Evolutionary conservation across 2,329 filamentous ascomycete species (phyloP), one percentile per base, ranked within the genome.

Genomic region (Venturia aucupariae): DNA sequence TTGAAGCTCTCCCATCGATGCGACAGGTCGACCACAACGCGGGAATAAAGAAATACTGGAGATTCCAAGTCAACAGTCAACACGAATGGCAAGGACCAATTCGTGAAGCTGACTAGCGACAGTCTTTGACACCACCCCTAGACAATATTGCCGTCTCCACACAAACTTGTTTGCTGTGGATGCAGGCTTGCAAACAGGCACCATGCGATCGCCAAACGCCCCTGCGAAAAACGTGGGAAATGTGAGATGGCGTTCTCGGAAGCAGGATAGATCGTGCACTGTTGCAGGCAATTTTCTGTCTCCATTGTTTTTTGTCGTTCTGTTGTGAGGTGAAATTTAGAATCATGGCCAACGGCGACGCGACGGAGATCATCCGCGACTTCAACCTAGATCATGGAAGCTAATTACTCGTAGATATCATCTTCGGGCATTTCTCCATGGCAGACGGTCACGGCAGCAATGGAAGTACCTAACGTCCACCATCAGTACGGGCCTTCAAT

Each of bases 381-480:
- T n/a, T n/a, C n/a, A n/a, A n/a, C n/a, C n/a, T n/a, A n/a, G n/a
- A n/a, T n/a, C n/a, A n/a, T n/a, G n/a, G n/a, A n/a, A n/a, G n/a
- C n/a, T n/a, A n/a, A n/a, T n/a, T n/a, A n/a, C n/a, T n/a, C n/a
- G n/a, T n/a, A n/a, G n/a, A n/a, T n/a, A n/a, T n/a, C n/a, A n/a
- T n/a, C n/a, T n/a, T 55, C 51, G 51, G 51, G 51, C 19, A 55
- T 55, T n/a, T 35, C 22, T 55, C 51, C 27, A n/a, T n/a, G n/a
- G n/a, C n/a, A n/a, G 15, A 35, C 51, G 30, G 51, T 17, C n/a
- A 15, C 19, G n/a, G n/a, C n/a, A n/a, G n/a, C n/a, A n/a, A n/a
- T n/a, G n/a, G n/a, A n/a, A n/a, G n/a, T n/a, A n/a, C n/a, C n/a
- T n/a, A 35, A 8, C 24, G 51, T 55, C 51, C 30, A 32, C 11